These are phyloP conservation scores for Hysterium pulicare DNA, from an alignment of 2,329 filamentous ascomycete genomes.

Conservation along the genomic window DNA sequence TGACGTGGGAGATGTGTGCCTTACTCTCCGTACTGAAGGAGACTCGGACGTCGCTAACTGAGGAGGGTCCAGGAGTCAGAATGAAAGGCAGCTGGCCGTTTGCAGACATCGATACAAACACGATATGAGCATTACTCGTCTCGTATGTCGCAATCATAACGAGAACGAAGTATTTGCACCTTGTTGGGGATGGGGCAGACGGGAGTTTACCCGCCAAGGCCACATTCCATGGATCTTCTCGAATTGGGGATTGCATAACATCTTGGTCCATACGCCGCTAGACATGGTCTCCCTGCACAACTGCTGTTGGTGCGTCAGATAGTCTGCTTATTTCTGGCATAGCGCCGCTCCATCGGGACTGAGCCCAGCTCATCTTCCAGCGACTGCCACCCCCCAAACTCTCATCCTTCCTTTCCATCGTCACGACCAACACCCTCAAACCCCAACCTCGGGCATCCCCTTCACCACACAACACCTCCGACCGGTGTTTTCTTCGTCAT, in stretches of 20 bases:
- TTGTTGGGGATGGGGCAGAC: too few relatives aligned
- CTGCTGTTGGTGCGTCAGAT: not conserved
- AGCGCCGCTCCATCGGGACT: not conserved
- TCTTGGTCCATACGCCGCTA: too few relatives aligned
- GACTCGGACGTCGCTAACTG: too few relatives aligned
- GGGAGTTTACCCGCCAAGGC: not conserved
- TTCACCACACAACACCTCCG: constrained; percentile 11
- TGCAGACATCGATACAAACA: too few relatives aligned
- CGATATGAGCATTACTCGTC: too few relatives aligned
- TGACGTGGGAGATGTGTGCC: too few relatives aligned
- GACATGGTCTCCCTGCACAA: too few relatives aligned
- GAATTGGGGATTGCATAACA: constrained; percentile 13
- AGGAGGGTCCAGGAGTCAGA: too few relatives aligned
- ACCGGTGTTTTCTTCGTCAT: constrained; percentile 23
- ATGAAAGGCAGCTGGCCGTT: too few relatives aligned
- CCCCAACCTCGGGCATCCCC: not conserved
- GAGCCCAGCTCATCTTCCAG: constrained; percentile 4
- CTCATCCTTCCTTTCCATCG: constrained; percentile 6
- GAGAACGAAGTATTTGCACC: too few relatives aligned
- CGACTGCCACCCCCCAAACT: constrained; percentile 13
- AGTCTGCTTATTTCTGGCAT: constrained; percentile 5
- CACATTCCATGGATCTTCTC: constrained; percentile 16
- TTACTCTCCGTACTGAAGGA: too few relatives aligned
- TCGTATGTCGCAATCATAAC: too few relatives aligned
- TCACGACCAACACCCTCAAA: constrained; percentile 5